Conservation (phyloP, 1,284 basidiomycete species). For the Psilocybe mexicana region DNA sequence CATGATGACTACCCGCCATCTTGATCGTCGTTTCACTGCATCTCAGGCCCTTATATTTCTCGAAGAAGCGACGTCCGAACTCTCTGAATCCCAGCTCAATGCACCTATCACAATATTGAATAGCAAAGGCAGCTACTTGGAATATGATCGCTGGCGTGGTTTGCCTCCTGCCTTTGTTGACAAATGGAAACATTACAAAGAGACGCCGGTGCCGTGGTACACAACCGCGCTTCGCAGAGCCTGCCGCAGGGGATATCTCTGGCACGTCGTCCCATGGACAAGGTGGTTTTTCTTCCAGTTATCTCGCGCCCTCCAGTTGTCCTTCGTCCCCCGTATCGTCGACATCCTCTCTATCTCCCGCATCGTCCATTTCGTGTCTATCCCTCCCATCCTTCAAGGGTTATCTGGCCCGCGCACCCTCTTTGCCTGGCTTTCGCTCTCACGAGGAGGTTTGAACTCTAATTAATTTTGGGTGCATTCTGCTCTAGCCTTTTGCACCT, state of each 20-base stretch:
- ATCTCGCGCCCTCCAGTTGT: not conserved
- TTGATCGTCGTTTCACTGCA: constrained; percentile 27
- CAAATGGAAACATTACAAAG: constrained; percentile 9
- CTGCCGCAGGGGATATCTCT: not conserved
- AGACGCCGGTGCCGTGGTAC: constrained; percentile 5
- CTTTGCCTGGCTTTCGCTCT: no score
- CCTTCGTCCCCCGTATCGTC: not conserved
- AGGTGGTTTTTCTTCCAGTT: not conserved
- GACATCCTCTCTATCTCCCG: no score
- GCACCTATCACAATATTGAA: no score
- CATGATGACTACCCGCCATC: constrained; percentile 25
- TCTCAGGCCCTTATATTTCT: constrained; percentile 26
- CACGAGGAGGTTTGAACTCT: no score
- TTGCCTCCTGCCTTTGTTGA: constrained; percentile 3
- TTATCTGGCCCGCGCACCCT: no score
- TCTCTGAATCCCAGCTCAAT: not conserved
- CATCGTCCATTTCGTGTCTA: not conserved
- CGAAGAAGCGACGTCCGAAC: constrained; percentile 8
- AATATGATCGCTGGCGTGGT: constrained; percentile 10
- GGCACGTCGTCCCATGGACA: not conserved
- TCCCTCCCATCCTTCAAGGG: no score
- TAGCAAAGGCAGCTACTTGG: not conserved
- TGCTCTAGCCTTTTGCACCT: no score
- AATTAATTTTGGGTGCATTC: no score
- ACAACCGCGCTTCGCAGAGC: not conserved